Evolutionary conservation across 1,139 yeast species (phyloP), one percentile per base, ranked within the genome.

Genomic region (Geotrichum carabidarum): DNA sequence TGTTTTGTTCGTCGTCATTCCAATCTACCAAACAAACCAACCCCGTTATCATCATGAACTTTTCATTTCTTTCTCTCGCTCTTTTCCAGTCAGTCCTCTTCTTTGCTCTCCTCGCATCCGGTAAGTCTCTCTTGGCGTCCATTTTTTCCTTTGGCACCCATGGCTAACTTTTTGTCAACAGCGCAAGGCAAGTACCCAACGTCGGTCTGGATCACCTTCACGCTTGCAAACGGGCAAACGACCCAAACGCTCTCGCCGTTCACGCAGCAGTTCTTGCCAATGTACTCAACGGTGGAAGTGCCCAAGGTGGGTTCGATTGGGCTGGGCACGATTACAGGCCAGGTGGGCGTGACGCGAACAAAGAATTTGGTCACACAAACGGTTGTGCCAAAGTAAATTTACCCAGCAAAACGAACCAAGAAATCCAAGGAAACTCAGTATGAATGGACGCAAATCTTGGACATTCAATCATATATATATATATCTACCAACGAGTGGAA

Each of bases 271-370:
- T 84, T 84, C 62, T 57, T 63, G 4, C 51, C 71, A 1, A 63
- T 70, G 62, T 77, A 72, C 60, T 38, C 75, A 1, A 65, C 75
- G 0, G 66, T 77, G 1, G 70, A 69, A 0, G 57, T 73, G 0
- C 79, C 80, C 1, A 64, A 75, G 1, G 59, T 77, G 0, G 90
- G 89, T 0, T 58, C 76, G 2, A 72, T 83, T 50, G 89, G 89
- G 0, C 65, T 83, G 48, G 86, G 86, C 0, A 69, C 79, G 0
- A 65, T 80, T 27, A 62, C 74, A 2, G 90, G 89, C 1, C 62
- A 73, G 0, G 78, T 84, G 8, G 94, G 93, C 2, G 68, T 71
- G 0, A 67, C 78, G n/a, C 57, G 57, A 51, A 54, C 66, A 1
- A 56, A 56, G 15, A 17, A 27, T 11, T 58, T 52, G 42, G 34